A percentile compares a stretch with the other conserved stretches of the same genome.
These are phyloP conservation scores for Scheffersomyces stipitis DNA, from an alignment of 805 yeast species.

Conservation along the genomic window DNA sequence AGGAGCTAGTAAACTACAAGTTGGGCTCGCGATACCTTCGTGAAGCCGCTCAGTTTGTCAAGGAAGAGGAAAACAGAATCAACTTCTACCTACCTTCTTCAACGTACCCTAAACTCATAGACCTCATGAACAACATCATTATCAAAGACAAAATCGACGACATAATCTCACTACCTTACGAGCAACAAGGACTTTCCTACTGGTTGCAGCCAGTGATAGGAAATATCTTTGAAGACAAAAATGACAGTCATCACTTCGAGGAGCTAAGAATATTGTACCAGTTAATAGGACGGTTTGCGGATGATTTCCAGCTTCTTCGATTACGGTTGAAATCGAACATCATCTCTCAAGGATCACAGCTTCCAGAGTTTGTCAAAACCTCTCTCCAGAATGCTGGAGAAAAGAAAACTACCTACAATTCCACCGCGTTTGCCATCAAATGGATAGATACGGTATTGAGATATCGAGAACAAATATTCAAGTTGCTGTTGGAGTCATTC, in stretches of 20 bases:
- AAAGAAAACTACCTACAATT: conserved; percentile 18
- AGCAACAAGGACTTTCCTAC: conserved; percentile 54
- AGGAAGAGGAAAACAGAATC: conserved; percentile 61
- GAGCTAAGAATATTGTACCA: conserved; percentile 50
- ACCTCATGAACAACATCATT: conserved; percentile 58
- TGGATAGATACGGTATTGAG: conserved; percentile 65
- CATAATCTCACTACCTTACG: conserved; percentile 48
- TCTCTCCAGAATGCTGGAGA: not conserved
- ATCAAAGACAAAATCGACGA: conserved; percentile 55
- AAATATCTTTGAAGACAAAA: conserved; percentile 9
- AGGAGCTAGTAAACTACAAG: conserved; percentile 39
- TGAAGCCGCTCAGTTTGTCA: conserved; percentile 51
- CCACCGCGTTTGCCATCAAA: conserved; percentile 55
- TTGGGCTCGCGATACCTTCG: conserved; percentile 56
- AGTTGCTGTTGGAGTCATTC: conserved; percentile 49
- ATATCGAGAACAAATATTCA: conserved; percentile 51
- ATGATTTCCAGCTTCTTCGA: conserved; percentile 49
- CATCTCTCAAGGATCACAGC: conserved; percentile 43
- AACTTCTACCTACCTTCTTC: conserved; percentile 52
- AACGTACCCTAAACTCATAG: conserved; percentile 54
- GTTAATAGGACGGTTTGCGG: conserved; percentile 54
- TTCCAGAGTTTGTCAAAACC: conserved; percentile 26
- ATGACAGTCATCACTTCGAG: conserved; percentile 21
- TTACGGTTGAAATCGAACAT: conserved; percentile 48
- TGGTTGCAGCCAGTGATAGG: conserved; percentile 52